These are phyloP conservation scores for Saturnispora kantuleensis DNA, from an alignment of 805 yeast species.

Conservation along the genomic window DNA sequence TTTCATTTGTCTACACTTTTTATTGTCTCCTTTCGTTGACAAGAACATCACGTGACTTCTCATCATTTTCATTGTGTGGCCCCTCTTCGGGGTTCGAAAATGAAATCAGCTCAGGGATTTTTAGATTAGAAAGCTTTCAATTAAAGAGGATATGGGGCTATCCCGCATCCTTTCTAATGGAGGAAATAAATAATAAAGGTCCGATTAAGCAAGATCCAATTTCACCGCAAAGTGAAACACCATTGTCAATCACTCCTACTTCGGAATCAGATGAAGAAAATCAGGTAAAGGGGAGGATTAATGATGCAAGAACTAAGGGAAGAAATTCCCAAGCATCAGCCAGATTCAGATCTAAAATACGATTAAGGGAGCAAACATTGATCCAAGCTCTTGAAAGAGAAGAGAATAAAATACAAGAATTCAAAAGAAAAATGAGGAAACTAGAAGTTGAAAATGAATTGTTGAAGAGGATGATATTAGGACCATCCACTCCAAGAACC, in stretches of 20 bases:
- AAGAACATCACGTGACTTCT: slow-evolving; percentile 35
- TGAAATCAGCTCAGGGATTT: no score
- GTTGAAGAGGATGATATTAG: slow-evolving; percentile 35
- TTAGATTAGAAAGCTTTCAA: no score
- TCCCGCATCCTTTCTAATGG: no score
- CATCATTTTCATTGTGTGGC: not conserved
- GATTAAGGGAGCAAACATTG: slow-evolving; percentile 49
- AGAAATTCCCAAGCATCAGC: slow-evolving; percentile 61
- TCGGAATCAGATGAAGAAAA: not conserved
- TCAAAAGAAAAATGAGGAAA: slow-evolving; percentile 39
- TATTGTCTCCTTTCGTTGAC: no score
- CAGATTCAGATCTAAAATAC: slow-evolving; percentile 53
- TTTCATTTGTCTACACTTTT: no score
- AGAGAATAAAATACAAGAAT: slow-evolving; percentile 34
- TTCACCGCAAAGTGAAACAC: no score
- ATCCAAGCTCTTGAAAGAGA: slow-evolving; percentile 36
- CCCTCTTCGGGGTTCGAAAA: no score
- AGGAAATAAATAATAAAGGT: no score
- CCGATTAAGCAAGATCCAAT: no score
- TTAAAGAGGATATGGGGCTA: no score
- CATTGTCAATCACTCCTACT: no score
- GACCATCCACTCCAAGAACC: slow-evolving; percentile 3
- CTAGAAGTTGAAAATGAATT: slow-evolving; percentile 56
- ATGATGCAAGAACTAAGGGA: slow-evolving; percentile 37
- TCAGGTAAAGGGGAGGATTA: not conserved